Base-by-base conservation (phyloP, 1,139 yeast genomes). In the Yamadazyma atmosphaerica region DNA sequence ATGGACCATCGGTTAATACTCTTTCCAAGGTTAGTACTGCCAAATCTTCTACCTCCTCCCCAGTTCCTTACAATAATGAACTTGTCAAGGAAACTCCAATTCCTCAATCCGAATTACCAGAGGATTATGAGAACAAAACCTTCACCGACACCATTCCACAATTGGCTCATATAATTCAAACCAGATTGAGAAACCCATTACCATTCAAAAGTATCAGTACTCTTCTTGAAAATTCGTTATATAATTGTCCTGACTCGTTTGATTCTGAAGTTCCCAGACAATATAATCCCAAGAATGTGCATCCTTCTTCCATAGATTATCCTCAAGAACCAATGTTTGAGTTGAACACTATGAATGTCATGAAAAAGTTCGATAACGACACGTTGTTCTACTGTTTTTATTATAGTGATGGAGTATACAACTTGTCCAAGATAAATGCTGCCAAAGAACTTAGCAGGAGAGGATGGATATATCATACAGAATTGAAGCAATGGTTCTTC, bases 371-470 rank as follows among this genome's bases (percentile, higher is more conserved):
- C 58, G 96, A 88, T 53, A 72, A 83, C 33, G 97, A 90, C 56
- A 90, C 98, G 2, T 66, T 92, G 50, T 90, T 92, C 53, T 94
- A 87, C 69, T 86, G 94, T 43, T 92, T 94, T 63, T 92, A 94
- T 64, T 94, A 85, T 52, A 71, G 76, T 45, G 77, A 69, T 38
- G 66, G 63, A n/a, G 52, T 50, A 33, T 70, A 68, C 56, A 53
- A 56, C 45, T 83, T 68, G 39, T 66, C 73, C 36, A 66, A 87
- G 61, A 82, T 81, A 58, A 74, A 87, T 44, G 89, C 97, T 7
- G 95, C 97, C 3, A 76, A 79, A 49, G 98, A 92, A 63, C 72
- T 92, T 45, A 74, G 80, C 42, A 74, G 72, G 46, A 77, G 97
- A 54, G 89, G 95, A 24, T 92, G 99, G 99, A 68, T 81, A 37